These are phyloP conservation scores for Proliferodiscus dingleyae DNA, from an alignment of 2,329 filamentous ascomycete genomes.

Conservation along the genomic window DNA sequence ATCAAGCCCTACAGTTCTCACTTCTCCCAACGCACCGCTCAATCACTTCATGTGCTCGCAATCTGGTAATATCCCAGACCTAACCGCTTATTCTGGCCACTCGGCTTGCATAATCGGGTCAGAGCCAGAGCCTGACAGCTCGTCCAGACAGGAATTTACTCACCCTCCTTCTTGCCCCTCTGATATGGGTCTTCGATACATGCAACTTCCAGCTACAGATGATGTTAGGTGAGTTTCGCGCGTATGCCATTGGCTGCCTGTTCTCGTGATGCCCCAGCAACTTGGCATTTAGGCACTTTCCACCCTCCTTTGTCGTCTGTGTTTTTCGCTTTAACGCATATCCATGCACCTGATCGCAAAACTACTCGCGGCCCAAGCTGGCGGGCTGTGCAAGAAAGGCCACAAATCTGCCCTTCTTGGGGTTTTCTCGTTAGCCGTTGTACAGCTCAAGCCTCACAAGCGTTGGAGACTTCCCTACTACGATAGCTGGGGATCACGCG, in stretches of 20 bases:
- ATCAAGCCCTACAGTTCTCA: slow-evolving; percentile 24
- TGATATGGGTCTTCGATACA: slow-evolving; percentile 33
- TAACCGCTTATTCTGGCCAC: slow-evolving; percentile 29
- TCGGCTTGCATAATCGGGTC: slow-evolving; percentile 30
- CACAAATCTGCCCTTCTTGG: slow-evolving; percentile 25
- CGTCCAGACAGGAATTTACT: slow-evolving; percentile 29
- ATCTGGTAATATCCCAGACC: slow-evolving; percentile 33
- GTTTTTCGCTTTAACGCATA: slow-evolving; percentile 11
- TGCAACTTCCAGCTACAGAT: slow-evolving; percentile 30
- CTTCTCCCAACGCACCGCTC: slow-evolving; percentile 21
- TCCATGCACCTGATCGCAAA: slow-evolving; percentile 15
- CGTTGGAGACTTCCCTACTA: slow-evolving; percentile 20
- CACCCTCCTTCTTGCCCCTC: slow-evolving; percentile 25
- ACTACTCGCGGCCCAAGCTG: slow-evolving; percentile 15
- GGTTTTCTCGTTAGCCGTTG: slow-evolving; percentile 20
- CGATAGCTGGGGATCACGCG: slow-evolving; percentile 27
- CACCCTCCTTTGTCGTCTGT: slow-evolving; percentile 9
- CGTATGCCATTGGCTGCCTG: slow-evolving; percentile 22
- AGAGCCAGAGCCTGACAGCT: slow-evolving; percentile 32
- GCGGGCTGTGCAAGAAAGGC: slow-evolving; percentile 20
- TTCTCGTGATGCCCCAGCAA: slow-evolving; percentile 22
- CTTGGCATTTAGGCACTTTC: slow-evolving; percentile 27
- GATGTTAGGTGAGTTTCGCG: slow-evolving; percentile 31
- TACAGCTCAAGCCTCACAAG: slow-evolving; percentile 29
- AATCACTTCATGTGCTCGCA: slow-evolving; percentile 34